These are phyloP conservation scores for Pseudevernia furfuracea DNA, from an alignment of 495 filamentous ascomycete genomes.

Conservation along the genomic window DNA sequence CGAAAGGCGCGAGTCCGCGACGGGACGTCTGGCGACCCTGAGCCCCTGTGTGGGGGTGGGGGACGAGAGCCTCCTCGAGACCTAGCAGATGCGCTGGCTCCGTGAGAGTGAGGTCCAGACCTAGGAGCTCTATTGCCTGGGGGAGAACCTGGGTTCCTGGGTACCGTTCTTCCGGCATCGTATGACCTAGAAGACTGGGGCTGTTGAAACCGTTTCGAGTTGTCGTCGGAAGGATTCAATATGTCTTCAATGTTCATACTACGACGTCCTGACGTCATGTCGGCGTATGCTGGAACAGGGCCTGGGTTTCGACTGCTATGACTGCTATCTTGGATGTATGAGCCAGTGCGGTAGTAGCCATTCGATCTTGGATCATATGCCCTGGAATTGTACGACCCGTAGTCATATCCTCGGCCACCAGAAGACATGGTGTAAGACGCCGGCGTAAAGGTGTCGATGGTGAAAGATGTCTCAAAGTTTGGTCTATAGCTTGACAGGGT, in stretches of 20 bases:
- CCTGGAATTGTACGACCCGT: background rate
- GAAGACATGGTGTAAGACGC: constrained; percentile 5
- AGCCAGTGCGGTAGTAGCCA: constrained; percentile 2
- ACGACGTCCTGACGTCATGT: constrained; percentile 12
- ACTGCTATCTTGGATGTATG: background rate
- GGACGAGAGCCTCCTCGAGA: constrained; percentile 7
- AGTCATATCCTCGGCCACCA: background rate
- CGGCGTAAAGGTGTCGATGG: background rate
- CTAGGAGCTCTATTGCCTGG: constrained; percentile 1
- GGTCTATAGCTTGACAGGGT: background rate
- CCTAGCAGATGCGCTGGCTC: background rate
- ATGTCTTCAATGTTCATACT: constrained; percentile 25
- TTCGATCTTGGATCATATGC: background rate
- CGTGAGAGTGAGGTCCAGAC: background rate
- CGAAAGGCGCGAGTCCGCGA: constrained; percentile 11
- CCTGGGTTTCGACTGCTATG: background rate
- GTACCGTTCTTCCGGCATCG: background rate
- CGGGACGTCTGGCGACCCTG: constrained; percentile 4
- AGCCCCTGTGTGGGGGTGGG: background rate
- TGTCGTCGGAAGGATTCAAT: constrained; percentile 21
- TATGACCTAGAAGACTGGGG: constrained; percentile 3
- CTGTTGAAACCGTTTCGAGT: constrained; percentile 3
- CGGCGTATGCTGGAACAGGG: background rate
- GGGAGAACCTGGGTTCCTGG: background rate
- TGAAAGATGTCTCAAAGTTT: constrained; percentile 3